Conservation (phyloP, 2,329 filamentous ascomycete species). For the Coniella lustricola region DNA sequence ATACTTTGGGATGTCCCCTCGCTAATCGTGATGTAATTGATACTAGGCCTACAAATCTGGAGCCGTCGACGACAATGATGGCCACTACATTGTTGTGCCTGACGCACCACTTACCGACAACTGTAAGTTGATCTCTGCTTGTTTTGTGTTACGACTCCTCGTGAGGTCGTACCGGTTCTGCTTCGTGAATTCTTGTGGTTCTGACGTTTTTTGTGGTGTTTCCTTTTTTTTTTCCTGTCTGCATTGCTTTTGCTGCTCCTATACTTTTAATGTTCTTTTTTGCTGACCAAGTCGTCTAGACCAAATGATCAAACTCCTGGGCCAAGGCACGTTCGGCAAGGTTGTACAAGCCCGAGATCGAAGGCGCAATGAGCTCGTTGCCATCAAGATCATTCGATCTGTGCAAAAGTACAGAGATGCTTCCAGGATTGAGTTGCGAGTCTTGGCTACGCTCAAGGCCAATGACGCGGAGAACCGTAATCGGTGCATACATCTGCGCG, state of each 20-base stretch:
- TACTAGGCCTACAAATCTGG: conserved; percentile 39
- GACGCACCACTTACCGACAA: conserved; percentile 79
- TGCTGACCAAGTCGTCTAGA: conserved; percentile 47
- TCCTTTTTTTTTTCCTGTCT: no score
- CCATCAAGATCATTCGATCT: conserved; percentile 96
- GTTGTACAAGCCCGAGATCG: conserved; percentile 89
- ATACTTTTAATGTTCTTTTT: no score
- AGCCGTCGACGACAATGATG: conserved; percentile 92
- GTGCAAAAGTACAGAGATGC: conserved; percentile 98
- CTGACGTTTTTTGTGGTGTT: no score
- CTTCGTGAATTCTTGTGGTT: no score
- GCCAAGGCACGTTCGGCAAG: conserved; percentile 97
- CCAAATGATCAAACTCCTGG: conserved; percentile 79
- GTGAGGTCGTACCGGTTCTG: no score
- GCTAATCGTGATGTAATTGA: background rate
- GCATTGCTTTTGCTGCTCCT: no score
- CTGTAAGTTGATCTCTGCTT: conserved; percentile 54
- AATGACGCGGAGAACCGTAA: conserved; percentile 92
- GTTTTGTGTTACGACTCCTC: background rate
- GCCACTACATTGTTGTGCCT: conserved; percentile 89
- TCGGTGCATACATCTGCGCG: conserved; percentile 90
- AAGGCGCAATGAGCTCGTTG: conserved; percentile 68
- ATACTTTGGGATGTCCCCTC: background rate
- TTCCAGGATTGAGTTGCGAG: conserved; percentile 86
- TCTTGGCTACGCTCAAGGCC: conserved; percentile 82